Percentiles rank a stretch among this genome's conserved stretches.
Conservation (phyloP, 805 yeast species). For the Brettanomyces bruxellensis region DNA sequence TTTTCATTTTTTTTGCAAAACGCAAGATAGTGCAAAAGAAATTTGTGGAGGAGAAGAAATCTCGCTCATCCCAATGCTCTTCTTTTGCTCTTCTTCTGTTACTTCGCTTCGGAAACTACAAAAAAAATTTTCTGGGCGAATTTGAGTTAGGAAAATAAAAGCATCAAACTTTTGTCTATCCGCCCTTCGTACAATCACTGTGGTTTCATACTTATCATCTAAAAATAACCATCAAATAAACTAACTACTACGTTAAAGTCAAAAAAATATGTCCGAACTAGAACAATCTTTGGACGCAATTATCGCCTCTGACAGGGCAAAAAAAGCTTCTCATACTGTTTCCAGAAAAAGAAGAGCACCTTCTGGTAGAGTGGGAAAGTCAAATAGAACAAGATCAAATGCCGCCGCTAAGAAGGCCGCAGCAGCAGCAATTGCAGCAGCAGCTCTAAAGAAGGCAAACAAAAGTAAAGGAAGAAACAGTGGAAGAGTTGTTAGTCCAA, state of each 20-base stretch:
- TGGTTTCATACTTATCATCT: no score
- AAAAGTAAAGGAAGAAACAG: slow-evolving; percentile 11
- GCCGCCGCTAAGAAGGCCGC: slow-evolving; percentile 15
- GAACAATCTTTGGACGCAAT: slow-evolving; percentile 95
- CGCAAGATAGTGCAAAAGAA: no score
- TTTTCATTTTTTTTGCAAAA: no score
- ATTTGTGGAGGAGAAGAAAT: no score
- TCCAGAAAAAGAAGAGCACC: not conserved
- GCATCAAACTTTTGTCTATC: no score
- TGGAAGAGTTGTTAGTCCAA: slow-evolving; percentile 8
- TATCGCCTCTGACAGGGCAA: slow-evolving; percentile 44
- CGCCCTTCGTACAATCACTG: no score
- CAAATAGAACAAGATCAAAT: slow-evolving; percentile 14
- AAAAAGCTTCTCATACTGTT: slow-evolving; percentile 15
- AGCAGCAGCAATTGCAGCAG: slow-evolving; percentile 6
- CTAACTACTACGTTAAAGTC: not conserved
- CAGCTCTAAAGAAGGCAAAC: slow-evolving; percentile 7
- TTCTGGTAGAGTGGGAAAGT: not conserved
- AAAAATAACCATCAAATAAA: no score
- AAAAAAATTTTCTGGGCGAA: no score
- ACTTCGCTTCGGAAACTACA: no score
- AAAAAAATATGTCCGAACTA: slow-evolving; percentile 57
- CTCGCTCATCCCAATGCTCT: no score
- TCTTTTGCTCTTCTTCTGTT: no score
- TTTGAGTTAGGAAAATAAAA: no score